Percentiles rank a stretch among this genome's conserved stretches.
phyloP scores from a whole-genome alignment of 768 basidiomycete genomes.

The Fomitopsis pulvina region DNA sequence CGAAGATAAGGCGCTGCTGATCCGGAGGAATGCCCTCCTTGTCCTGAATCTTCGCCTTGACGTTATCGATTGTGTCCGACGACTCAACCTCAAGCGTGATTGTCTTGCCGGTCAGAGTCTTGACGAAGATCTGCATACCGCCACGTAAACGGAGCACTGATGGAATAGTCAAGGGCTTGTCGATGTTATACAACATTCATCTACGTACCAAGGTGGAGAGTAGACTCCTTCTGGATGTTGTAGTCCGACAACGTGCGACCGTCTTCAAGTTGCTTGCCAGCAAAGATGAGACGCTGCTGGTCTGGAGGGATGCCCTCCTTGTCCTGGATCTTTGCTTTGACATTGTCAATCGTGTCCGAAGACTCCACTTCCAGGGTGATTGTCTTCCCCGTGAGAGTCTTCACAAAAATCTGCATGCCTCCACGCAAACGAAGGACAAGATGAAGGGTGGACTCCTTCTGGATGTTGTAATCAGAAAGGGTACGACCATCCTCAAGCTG shows the following conservation, averaged over 20 bases:
- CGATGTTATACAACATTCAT: constrained; percentile 59
- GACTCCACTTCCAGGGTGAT: constrained; percentile 86
- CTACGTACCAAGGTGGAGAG: constrained; percentile 57
- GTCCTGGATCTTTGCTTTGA: constrained; percentile 81
- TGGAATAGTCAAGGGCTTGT: constrained; percentile 83
- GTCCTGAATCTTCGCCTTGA: constrained; percentile 77
- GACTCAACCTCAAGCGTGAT: constrained; percentile 93
- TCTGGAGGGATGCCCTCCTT: constrained; percentile 86
- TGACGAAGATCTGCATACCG: constrained; percentile 89
- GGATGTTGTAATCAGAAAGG: constrained; percentile 72
- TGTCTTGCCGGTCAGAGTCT: constrained; percentile 85
- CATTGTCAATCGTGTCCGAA: constrained; percentile 70
- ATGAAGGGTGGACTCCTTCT: constrained; percentile 75
- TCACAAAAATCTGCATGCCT: constrained; percentile 87
- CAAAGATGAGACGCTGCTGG: constrained; percentile 94
- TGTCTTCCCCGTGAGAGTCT: constrained; percentile 86
- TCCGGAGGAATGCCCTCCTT: constrained; percentile 82
- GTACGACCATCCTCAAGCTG: constrained; percentile 93
- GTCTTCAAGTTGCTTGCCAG: constrained; percentile 93
- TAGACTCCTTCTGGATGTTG: constrained; percentile 95
- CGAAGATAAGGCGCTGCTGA: constrained; percentile 88
- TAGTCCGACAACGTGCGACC: constrained; percentile 86
- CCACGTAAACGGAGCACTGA: constrained; percentile 83
- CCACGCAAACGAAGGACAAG: constrained; percentile 33
- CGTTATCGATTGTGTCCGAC: constrained; percentile 89